Base-by-base conservation (phyloP, 2,329 filamentous ascomycete genomes). In the Chrysosporium keratinophilum region DNA sequence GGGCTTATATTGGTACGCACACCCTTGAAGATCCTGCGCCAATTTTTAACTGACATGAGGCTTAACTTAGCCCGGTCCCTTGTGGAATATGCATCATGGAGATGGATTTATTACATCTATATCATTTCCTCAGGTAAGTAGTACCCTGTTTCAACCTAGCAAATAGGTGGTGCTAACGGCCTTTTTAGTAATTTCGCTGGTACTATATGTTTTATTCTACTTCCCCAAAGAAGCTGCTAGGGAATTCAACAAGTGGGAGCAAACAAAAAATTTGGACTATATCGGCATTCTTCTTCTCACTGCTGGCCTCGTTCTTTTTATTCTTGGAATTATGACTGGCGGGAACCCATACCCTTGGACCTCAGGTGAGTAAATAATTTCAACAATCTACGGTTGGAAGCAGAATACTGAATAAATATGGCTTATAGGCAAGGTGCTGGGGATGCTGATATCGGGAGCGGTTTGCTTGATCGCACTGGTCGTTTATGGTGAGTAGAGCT, bases 341-440 rank as follows among this genome's bases (percentile, higher is more conserved):
- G 52, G 54, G 28, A 56, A 54, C 49, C 58, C 58, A 15, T 59
- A 59, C 43, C 48, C 47, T n/a, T 59, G 58, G 58, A 46, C 31
- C 5, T 50, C 48, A 11, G 34, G 48, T 50, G 23, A 50, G 48
- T n/a, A 20, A 42, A 14, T 23, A 37, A 9, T 15, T 42, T 17
- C 11, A 40, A 2, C 19, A 9, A 37, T 34, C 15, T 19, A 28
- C 23, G 23, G 23, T 28, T 28, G 23, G 7, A 28, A 28, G 23
- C 3, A 28, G 3, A 28, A 7, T 28, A 4, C 23, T 28, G 23
- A 28, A 7, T 28, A 7, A 28, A 4, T 28, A 7, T 28, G 23
- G 20, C 28, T 19, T 23, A 48, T n/a, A 48, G 45, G 31, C 14
- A 48, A 37, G 31, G 31, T 48, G 34, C 11, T 48, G 3, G 45